Base-by-base conservation (phyloP, 192 early-diverging fungal genomes). In the Podila verticillata region DNA sequence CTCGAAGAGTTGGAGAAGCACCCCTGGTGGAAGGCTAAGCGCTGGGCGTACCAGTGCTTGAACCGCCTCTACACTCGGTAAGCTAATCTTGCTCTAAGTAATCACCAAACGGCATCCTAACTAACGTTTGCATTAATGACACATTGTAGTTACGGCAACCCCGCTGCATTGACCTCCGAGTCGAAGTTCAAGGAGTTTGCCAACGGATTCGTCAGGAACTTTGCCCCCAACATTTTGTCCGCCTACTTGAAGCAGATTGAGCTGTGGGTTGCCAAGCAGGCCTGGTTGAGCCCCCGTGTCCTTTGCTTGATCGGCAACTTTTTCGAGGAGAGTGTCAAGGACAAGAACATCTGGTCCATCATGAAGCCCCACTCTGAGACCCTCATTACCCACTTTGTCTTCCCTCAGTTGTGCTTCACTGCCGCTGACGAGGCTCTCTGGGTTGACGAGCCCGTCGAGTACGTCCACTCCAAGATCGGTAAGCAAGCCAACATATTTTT, bases 371-470 rank as follows among this genome's bases (percentile, higher is more conserved):
- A 98, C 73, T 84, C 90, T 10, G 91, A 92, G 69, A 87, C 88
- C 5, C 85, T 99, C 36, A 88, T 98, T 24, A 82, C 90, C 34
- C 91, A 95, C 58, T 98, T 94, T 83, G 92, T 98, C 65, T 98
- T 95, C 87, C 96, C 96, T 70, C 91, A 94, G 65, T 75, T 99
- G 34, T 97, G 94, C 88, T 97, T 98, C 78, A 90, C 90, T 77
- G 80, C 88, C 32, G 89, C 89, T 48, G 97, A 99, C 80, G 87
- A 93, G 71, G 89, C 92, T 79, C 87, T 97, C 29, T 99, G 98
- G 98, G 85, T 92, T 49, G 94, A 96, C 39, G 95, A 98, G 75
- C 93, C 96, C 7, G 91, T 96, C 28, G 98, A 99, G 82, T 99
- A 92, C 68, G 92, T 99, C 51, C 90, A 94, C 72, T 91, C 92